A percentile compares a stretch with the other conserved stretches of the same genome.
These are phyloP conservation scores for Penicillium sp. DNA, from an alignment of 2,329 filamentous ascomycete genomes.

Conservation along the genomic window DNA sequence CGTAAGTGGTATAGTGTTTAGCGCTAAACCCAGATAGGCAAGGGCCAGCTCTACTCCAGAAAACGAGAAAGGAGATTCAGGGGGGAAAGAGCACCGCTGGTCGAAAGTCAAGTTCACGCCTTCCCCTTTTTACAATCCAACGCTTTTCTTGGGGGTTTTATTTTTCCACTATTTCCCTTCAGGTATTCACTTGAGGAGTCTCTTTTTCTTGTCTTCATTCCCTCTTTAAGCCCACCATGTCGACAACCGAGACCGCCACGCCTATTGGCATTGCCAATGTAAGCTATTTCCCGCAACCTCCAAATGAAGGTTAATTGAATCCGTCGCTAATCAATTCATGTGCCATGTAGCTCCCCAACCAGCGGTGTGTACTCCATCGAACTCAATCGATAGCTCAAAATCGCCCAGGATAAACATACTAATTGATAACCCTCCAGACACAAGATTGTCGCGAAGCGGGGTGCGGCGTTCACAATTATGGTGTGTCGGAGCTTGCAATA, in stretches of 20 bases:
- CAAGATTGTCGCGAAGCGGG: slow-evolving; percentile 77
- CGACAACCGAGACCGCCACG: slow-evolving; percentile 60
- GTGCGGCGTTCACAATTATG: slow-evolving; percentile 99
- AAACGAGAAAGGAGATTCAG: slow-evolving; percentile 30
- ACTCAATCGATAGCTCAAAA: slow-evolving; percentile 5
- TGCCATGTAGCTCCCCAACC: slow-evolving; percentile 63
- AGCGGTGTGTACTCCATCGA: slow-evolving; percentile 59
- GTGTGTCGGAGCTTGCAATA: slow-evolving; percentile 53
- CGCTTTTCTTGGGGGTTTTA: slow-evolving; percentile 11
- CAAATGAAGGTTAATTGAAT: not conserved
- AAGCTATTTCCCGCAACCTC: slow-evolving; percentile 39
- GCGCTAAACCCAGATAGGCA: slow-evolving; percentile 25
- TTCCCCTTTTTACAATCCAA: slow-evolving; percentile 18
- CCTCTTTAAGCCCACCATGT: slow-evolving; percentile 49
- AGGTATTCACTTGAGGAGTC: slow-evolving; percentile 13
- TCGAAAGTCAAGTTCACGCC: slow-evolving; percentile 15
- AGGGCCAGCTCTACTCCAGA: slow-evolving; percentile 30
- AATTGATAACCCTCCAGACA: slow-evolving; percentile 50
- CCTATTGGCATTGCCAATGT: slow-evolving; percentile 76
- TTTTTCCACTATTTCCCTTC: slow-evolving; percentile 10
- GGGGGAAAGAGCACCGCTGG: slow-evolving; percentile 24
- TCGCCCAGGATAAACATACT: slow-evolving; percentile 16
- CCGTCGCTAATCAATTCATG: slow-evolving; percentile 15
- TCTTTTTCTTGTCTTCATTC: slow-evolving; percentile 20
- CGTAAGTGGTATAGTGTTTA: slow-evolving; percentile 9